These are phyloP conservation scores for Leucocoprinus sp. DNA, from an alignment of 768 basidiomycete species.

Conservation along the genomic window DNA sequence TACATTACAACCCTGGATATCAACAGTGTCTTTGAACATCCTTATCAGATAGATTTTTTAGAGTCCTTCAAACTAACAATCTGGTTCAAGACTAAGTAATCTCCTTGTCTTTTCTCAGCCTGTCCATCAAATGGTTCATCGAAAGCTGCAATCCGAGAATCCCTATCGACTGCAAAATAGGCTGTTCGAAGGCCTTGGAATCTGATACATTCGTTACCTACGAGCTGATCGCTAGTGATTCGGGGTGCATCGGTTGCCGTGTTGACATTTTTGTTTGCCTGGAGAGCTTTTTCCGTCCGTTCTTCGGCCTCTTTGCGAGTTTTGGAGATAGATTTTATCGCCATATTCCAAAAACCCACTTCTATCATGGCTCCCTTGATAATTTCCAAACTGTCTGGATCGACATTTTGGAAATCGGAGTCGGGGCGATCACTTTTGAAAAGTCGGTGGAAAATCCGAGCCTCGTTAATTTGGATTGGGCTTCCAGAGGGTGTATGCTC, in stretches of 20 bases:
- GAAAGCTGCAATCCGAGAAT: conserved; percentile 60
- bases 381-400: conserved; percentile 73
- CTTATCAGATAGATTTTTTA: conserved; percentile 46
- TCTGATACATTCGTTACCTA: conserved; percentile 86
- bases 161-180: conserved; percentile 91
- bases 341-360: conserved; percentile 80
- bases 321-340: conserved; percentile 54
- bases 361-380: conserved; percentile 80
- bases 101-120: conserved; percentile 51
- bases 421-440: conserved; percentile 92
- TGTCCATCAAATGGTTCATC: conserved; percentile 39
- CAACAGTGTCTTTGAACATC: background rate
- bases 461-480: conserved; percentile 82
- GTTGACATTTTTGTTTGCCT: conserved; percentile 29
- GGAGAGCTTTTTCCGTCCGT: conserved; percentile 54
- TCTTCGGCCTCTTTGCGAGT: conserved; percentile 58
- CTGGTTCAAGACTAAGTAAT: conserved; percentile 79
- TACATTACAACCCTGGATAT: background rate
- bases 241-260: conserved; percentile 52
- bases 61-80: conserved; percentile 93
- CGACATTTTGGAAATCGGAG: conserved; percentile 76
- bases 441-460: conserved; percentile 83
- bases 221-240: conserved; percentile 69
- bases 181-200: conserved; percentile 96
- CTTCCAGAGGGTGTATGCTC: conserved; percentile 71